Base-by-base conservation (phyloP, 1,284 basidiomycete species). In the Ceratobasidium sp. region DNA sequence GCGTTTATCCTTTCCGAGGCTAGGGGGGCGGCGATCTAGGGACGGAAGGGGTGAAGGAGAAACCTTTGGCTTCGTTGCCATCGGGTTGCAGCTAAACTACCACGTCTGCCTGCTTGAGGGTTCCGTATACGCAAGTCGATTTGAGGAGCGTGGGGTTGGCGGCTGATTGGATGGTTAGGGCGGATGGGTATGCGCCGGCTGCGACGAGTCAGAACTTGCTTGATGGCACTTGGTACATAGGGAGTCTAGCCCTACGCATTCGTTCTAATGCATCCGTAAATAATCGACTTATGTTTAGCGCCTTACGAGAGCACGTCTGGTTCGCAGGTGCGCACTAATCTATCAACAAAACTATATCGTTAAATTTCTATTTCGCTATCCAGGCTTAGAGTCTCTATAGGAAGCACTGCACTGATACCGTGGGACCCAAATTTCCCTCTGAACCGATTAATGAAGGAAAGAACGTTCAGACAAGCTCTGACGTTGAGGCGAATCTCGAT, bases 201-300 rank as follows among this genome's bases (percentile, higher is more conserved):
- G 84, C 87, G 2, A 84, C 86, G 1, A 79, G 77, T 54, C 80
- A 76, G 71, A 91, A 89, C 80, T 85, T 81, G 33, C 84, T 91
- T 53, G 89, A 89, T 66, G 84, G 91, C 73, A 86, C 87, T 17
- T 89, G 89, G 7, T 91, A 89, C 76, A 83, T 90, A 27, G 82
- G 86, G 19, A 83, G 89, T 56, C 74, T 76, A n/a, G 15, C 1
- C 33, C 48, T 19, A 36, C 59, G 33, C 22, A n/a, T n/a, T n/a
- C n/a, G n/a, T n/a, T n/a, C n/a, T n/a, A n/a, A n/a, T n/a, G n/a
- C n/a, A n/a, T n/a, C n/a, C n/a, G n/a, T n/a, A n/a, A n/a, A n/a
- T n/a, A n/a, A n/a, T n/a, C n/a, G n/a, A n/a, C n/a, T n/a, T n/a
- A n/a, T n/a, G n/a, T n/a, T n/a, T n/a, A n/a, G n/a, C n/a, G n/a